phyloP scores from a whole-genome alignment of 2,329 filamentous ascomycete genomes.

The Aspergillus awamori region DNA sequence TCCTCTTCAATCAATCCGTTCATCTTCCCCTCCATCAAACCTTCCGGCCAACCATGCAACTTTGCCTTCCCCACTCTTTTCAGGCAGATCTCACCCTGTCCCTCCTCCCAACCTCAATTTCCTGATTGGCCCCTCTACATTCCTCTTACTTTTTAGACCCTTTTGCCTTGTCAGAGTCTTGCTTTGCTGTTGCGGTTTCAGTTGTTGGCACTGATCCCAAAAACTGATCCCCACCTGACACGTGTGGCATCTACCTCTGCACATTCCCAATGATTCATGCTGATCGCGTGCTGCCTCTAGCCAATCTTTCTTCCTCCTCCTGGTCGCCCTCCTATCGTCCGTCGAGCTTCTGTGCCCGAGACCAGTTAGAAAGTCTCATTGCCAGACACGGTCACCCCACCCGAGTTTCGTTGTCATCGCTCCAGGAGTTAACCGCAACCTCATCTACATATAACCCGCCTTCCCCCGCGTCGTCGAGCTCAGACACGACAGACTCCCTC shows the following conservation, averaged over 20 bases:
- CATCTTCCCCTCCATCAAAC: neutral
- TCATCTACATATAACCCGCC: slow-evolving; percentile 41
- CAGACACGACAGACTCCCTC: slow-evolving; percentile 26
- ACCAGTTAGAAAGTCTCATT: slow-evolving; percentile 43
- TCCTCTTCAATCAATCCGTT: neutral
- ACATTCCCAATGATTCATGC: slow-evolving; percentile 25
- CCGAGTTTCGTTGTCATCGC: slow-evolving; percentile 41
- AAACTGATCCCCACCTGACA: slow-evolving; percentile 29
- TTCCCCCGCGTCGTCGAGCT: slow-evolving; percentile 31
- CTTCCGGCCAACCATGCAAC: slow-evolving; percentile 3
- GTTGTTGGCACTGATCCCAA: slow-evolving; percentile 6
- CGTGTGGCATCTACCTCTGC: slow-evolving; percentile 33
- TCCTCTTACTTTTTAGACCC: slow-evolving; percentile 3
- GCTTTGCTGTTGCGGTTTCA: slow-evolving; percentile 13
- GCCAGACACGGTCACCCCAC: slow-evolving; percentile 44
- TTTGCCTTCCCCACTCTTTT: slow-evolving; percentile 3
- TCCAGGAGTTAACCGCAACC: slow-evolving; percentile 42
- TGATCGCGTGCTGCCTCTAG: slow-evolving; percentile 30
- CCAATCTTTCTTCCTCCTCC: slow-evolving; percentile 27
- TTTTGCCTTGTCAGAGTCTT: slow-evolving; percentile 8
- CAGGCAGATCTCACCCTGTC: slow-evolving; percentile 3
- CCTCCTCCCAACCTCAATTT: neutral
- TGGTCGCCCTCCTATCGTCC: slow-evolving; percentile 31
- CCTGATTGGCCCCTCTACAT: slow-evolving; percentile 3
- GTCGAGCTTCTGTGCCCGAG: slow-evolving; percentile 30